Evolutionary conservation across 306 rosid species (phyloP).

Genomic region (Dryas alaskensis): DNA sequence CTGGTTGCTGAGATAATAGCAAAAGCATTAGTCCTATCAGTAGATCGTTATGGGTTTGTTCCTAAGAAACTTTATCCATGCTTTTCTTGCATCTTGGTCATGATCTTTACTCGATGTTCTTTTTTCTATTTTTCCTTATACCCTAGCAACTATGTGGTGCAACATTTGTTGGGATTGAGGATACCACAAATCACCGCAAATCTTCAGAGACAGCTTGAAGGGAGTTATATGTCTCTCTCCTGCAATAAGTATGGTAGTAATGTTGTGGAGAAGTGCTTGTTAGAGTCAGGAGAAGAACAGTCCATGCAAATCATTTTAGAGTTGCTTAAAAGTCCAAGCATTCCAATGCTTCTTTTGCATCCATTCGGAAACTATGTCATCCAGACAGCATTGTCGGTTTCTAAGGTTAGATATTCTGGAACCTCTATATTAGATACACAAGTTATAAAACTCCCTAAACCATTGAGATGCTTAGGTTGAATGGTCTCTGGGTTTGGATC

Average conservation of each 20-base stretch:
- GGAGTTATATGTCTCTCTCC: conserved; percentile 41
- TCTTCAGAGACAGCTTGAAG: conserved; percentile 38
- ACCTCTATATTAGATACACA: neutral
- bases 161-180: conserved; percentile 43
- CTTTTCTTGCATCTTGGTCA: conserved; percentile 3
- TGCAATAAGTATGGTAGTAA: conserved; percentile 62
- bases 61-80: neutral
- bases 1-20: conserved; percentile 31
- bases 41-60: conserved; percentile 61
- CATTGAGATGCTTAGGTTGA: neutral
- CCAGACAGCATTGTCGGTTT: conserved; percentile 40
- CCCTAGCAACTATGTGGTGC: conserved; percentile 72
- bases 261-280: conserved; percentile 70
- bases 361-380: conserved; percentile 69
- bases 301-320: conserved; percentile 35
- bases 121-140: conserved; percentile 2
- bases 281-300: conserved; percentile 26
- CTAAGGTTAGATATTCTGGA: conserved; percentile 44
- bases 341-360: conserved; percentile 48
- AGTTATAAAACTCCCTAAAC: neutral
- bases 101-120: conserved; percentile 11
- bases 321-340: conserved; percentile 32
- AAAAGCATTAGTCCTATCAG: conserved; percentile 34
- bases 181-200: conserved; percentile 29
- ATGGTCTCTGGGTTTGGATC: neutral